Conservation (phyloP, 2,329 filamentous ascomycete genomes). For the Diaporthe ampelina region DNA sequence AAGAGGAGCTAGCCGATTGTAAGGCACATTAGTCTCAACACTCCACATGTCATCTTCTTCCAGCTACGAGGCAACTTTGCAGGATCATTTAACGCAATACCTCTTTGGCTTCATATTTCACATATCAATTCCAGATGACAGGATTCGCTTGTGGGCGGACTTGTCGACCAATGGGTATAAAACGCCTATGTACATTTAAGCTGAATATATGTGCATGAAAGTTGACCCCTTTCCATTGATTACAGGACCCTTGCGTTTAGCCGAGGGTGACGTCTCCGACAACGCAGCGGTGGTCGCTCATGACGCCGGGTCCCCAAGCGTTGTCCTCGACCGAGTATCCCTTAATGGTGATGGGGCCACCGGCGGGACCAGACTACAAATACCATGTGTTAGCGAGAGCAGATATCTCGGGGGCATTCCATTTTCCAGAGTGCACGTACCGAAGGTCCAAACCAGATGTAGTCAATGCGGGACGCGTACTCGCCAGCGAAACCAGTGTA, state of each 20-base stretch:
- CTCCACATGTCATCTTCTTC: neutral
- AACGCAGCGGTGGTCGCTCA: conserved; percentile 25
- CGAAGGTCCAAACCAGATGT: conserved; percentile 51
- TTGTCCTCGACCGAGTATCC: conserved; percentile 57
- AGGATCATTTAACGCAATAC: neutral
- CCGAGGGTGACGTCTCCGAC: conserved; percentile 3
- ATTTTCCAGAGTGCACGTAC: neutral
- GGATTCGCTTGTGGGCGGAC: neutral
- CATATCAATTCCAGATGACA: neutral
- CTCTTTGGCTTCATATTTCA: neutral
- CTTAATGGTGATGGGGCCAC: conserved; percentile 44
- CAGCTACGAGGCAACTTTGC: neutral
- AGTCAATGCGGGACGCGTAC: conserved; percentile 55
- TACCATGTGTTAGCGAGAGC: neutral
- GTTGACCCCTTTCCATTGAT: neutral
- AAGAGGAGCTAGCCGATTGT: neutral
- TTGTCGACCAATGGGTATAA: neutral
- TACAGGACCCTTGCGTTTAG: neutral
- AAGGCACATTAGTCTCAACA: neutral
- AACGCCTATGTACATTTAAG: neutral
- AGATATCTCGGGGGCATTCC: neutral
- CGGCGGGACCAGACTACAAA: neutral
- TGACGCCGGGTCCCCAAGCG: conserved; percentile 52
- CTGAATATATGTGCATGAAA: neutral
- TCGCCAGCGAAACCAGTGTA: conserved; percentile 57